Evolutionary conservation across 345 rosid species (phyloP).

Genomic region (Acer campestre): DNA sequence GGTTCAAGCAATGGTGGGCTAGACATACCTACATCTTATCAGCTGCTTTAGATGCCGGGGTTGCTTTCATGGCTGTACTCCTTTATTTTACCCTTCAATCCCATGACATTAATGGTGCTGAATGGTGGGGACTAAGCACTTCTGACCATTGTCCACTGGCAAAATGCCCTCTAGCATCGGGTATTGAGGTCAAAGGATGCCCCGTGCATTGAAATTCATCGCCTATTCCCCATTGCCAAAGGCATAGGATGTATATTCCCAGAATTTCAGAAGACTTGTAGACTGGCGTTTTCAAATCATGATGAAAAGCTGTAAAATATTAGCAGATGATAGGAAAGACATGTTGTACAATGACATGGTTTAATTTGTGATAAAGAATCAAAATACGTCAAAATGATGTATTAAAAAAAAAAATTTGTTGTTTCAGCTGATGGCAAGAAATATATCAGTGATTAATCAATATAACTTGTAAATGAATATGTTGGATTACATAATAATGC

Average conservation of each 20-base stretch:
- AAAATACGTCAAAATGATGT: no score
- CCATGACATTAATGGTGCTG: slow-evolving; percentile 51
- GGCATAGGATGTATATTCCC: not conserved
- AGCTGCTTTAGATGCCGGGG: slow-evolving; percentile 82
- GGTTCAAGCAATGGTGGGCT: slow-evolving; percentile 75
- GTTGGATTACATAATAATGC: slow-evolving; percentile 5
- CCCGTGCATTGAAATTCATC: slow-evolving; percentile 42
- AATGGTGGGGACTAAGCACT: slow-evolving; percentile 68
- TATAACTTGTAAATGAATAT: not conserved
- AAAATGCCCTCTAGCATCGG: slow-evolving; percentile 65
- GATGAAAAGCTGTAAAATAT: not conserved
- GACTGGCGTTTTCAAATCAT: not conserved
- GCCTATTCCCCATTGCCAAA: not conserved
- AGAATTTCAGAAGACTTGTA: no score
- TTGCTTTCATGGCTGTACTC: slow-evolving; percentile 66
- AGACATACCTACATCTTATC: slow-evolving; percentile 69
- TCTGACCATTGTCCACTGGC: slow-evolving; percentile 69
- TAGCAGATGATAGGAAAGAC: not conserved
- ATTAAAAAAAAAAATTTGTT: not conserved
- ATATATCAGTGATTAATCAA: not conserved
- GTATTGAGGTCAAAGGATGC: slow-evolving; percentile 52
- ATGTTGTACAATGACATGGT: not conserved
- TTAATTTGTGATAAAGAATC: not conserved
- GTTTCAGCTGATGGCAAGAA: not conserved
- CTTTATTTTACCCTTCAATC: slow-evolving; percentile 63